These are phyloP conservation scores for Pythium pectinolyticum DNA, from an alignment of 352 stramenopile species.

Conservation along the genomic window DNA sequence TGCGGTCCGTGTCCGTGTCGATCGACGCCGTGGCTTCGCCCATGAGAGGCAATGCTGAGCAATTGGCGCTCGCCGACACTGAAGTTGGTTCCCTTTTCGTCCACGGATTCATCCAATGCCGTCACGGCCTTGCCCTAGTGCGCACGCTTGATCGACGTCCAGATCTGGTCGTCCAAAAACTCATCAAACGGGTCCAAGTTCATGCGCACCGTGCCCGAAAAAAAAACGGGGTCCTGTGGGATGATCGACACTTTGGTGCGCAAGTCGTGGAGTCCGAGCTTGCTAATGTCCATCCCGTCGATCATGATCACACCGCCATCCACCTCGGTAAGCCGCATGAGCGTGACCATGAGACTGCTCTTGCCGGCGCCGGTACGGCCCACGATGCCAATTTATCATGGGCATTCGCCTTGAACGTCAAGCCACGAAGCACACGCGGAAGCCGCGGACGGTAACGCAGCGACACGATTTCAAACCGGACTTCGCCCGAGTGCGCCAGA, in stretches of 20 bases:
- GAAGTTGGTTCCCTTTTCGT: constrained; percentile 92
- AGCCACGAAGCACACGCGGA: constrained; percentile 34
- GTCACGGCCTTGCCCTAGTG: constrained; percentile 35
- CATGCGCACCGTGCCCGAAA: constrained; percentile 80
- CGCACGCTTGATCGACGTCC: constrained; percentile 36
- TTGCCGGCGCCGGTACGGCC: constrained; percentile 36
- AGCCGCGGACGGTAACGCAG: constrained; percentile 44
- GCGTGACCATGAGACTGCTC: constrained; percentile 39
- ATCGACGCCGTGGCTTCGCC: constrained; percentile 97
- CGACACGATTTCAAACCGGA: constrained; percentile 34
- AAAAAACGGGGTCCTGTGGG: constrained; percentile 90
- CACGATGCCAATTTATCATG: constrained; percentile 36
- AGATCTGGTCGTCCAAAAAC: constrained; percentile 59
- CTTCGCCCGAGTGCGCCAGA: constrained; percentile 33
- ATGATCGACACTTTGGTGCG: constrained; percentile 47
- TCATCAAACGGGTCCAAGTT: constrained; percentile 90
- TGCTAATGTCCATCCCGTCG: constrained; percentile 76
- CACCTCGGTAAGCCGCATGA: constrained; percentile 38
- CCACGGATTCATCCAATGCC: constrained; percentile 78
- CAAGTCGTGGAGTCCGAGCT: constrained; percentile 30
- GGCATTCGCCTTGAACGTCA: constrained; percentile 31
- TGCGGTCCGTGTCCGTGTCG: constrained; percentile 87
- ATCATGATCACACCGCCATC: constrained; percentile 67
- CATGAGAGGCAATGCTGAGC: constrained; percentile 96
- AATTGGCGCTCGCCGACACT: constrained; percentile 93